A percentile compares a stretch with the other conserved stretches of the same genome.
Conservation (phyloP, 2,329 filamentous ascomycete species). For the Curvularia lunata region DNA sequence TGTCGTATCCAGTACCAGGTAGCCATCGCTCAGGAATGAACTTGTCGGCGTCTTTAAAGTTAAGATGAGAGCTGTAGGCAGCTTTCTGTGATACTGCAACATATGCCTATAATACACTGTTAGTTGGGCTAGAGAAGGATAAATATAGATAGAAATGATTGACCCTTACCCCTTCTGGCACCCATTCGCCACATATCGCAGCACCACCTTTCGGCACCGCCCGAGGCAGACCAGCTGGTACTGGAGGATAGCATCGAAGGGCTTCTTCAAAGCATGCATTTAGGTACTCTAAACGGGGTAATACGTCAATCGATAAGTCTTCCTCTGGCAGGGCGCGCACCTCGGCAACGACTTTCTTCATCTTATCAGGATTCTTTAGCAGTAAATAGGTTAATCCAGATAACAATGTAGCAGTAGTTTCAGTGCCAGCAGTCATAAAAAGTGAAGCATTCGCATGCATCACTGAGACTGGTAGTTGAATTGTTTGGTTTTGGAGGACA, state of each 20-base stretch:
- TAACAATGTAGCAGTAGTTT: slow-evolving; percentile 37
- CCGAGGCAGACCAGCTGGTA: slow-evolving; percentile 46
- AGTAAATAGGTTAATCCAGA: slow-evolving; percentile 39
- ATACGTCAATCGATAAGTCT: slow-evolving; percentile 18
- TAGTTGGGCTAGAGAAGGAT: background rate
- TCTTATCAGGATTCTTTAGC: slow-evolving; percentile 21
- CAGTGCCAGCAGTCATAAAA: slow-evolving; percentile 39
- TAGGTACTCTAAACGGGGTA: slow-evolving; percentile 46
- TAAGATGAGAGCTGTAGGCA: background rate
- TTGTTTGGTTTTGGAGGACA: slow-evolving; percentile 36
- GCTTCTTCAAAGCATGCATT: slow-evolving; percentile 54
- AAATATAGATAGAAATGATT: slow-evolving; percentile 17
- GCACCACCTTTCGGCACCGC: slow-evolving; percentile 35
- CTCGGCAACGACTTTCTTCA: slow-evolving; percentile 28
- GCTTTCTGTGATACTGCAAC: background rate
- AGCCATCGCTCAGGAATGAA: slow-evolving; percentile 48
- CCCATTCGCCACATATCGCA: slow-evolving; percentile 33
- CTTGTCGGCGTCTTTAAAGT: slow-evolving; percentile 7
- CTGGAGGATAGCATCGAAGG: slow-evolving; percentile 39
- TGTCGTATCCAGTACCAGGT: slow-evolving; percentile 25
- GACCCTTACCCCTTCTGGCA: slow-evolving; percentile 40
- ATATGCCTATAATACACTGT: background rate
- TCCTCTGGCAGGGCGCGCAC: slow-evolving; percentile 24
- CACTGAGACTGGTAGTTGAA: slow-evolving; percentile 32
- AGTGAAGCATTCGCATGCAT: slow-evolving; percentile 33